Percentiles rank a stretch among this genome's conserved stretches.
Conservation (phyloP, 2,329 filamentous ascomycete species). For the Fusarium buxicola region DNA sequence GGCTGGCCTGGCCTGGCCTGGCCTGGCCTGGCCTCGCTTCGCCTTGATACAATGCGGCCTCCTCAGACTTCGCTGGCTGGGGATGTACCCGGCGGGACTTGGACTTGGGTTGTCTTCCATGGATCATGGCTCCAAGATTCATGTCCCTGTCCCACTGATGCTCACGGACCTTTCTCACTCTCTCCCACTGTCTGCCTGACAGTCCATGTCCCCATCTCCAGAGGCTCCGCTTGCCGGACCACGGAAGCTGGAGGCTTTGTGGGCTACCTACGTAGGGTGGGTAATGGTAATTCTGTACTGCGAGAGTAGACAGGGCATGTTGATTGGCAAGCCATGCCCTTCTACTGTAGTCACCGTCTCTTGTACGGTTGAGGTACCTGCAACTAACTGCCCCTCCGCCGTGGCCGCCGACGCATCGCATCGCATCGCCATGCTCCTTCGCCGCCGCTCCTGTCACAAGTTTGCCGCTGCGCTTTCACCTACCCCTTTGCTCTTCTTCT, state of each 20-base stretch:
- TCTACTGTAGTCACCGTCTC: conserved; percentile 11
- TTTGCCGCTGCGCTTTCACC: conserved; percentile 13
- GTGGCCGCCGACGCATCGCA: conserved; percentile 3
- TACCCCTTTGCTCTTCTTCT: background rate
- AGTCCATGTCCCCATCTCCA: conserved; percentile 16
- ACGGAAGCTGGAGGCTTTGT: conserved; percentile 15
- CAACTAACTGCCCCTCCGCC: background rate
- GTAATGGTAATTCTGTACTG: conserved; percentile 4
- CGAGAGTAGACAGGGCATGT: conserved; percentile 11
- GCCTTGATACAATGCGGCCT: conserved; percentile 9
- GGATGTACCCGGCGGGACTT: conserved; percentile 13
- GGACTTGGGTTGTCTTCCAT: conserved; percentile 24
- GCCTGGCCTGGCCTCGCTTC: conserved; percentile 15
- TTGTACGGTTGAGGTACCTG: conserved; percentile 4
- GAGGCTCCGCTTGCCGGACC: conserved; percentile 22
- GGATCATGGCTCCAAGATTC: conserved; percentile 25
- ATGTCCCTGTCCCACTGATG: conserved; percentile 31
- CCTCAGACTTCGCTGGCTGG: conserved; percentile 15
- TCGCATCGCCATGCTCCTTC: background rate
- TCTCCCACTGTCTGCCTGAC: too few relatives aligned
- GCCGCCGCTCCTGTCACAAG: conserved; percentile 4
- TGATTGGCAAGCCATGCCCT: conserved; percentile 6
- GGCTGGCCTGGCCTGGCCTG: conserved; percentile 5
- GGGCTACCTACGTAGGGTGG: conserved; percentile 9
- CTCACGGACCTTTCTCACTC: conserved; percentile 32